Percentiles rank a stretch among this genome's conserved stretches.
These are phyloP conservation scores for Cinnamomum chago DNA, from an alignment of 164 flowering plant genomes.

Conservation along the genomic window DNA sequence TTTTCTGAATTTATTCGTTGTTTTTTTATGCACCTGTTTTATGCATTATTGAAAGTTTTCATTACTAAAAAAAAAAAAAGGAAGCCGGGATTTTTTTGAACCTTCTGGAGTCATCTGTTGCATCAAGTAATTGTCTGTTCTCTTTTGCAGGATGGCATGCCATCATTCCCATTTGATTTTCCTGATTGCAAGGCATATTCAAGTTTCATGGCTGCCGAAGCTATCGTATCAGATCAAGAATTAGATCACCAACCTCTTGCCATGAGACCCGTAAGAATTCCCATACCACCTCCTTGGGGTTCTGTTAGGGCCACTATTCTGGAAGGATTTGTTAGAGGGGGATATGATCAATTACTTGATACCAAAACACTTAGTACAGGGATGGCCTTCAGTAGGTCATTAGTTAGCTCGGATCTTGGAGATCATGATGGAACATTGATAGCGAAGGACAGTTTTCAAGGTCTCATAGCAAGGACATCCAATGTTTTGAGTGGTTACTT, in stretches of 20 bases:
- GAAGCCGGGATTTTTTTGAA: no score
- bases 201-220: conserved; percentile 48
- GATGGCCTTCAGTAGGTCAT: conserved; percentile 4
- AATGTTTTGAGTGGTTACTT: conserved; percentile 29
- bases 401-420: conserved; percentile 1
- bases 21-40: no score
- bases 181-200: conserved; percentile 77
- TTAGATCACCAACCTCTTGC: conserved; percentile 41
- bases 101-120: no score
- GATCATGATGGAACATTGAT: conserved; percentile 6
- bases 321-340: conserved; percentile 4
- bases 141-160: conserved; percentile 57
- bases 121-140: neutral
- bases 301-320: conserved; percentile 26
- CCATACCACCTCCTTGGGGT: conserved; percentile 73
- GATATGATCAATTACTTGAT: conserved; percentile 3
- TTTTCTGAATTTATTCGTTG: no score
- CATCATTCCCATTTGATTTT: conserved; percentile 76
- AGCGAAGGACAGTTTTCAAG: conserved; percentile 26
- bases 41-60: no score
- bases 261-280: conserved; percentile 50
- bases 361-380: conserved; percentile 6
- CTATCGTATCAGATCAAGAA: conserved; percentile 29
- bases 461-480: conserved; percentile 56
- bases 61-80: no score